Evolutionary conservation across 805 yeast genomes (phyloP), one percentile per base, ranked within the genome.

Genomic region (Kregervanrija delftensis): DNA sequence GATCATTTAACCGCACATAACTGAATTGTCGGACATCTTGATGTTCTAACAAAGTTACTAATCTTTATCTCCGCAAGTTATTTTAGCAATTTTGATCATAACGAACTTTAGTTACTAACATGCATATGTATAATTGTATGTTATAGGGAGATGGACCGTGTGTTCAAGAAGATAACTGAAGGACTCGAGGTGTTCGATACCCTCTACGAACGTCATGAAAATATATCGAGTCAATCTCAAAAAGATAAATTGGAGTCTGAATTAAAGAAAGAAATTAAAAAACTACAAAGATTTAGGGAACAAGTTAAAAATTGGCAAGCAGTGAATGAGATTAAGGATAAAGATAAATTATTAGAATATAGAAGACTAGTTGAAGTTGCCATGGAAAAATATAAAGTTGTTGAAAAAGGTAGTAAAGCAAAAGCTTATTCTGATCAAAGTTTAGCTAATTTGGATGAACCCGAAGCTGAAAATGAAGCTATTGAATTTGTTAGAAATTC

Each of bases 401-500:
- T 77, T 52, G 83, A 77, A 56, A 77, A 76, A 54, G 71, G 72
- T 36, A 68, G 74, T 45, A 77, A 77, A 56, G 73, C 77, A 47
- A 77, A 77, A 55, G 81, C 77, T 44, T 77, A 73, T 48, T 73
- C 79, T 32, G 78, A 77, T 55, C 80, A 76, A 60, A 77, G 80
- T 5, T 64, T 77, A 51, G 70, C 75, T 63, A 68, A 65, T 31
- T 59, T 71, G 50, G 69, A 64, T 39, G 64, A 59, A 34, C 91
- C 95, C 3, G 83, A 79, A 47, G 90, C 86, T 56, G 78, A 80
- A 56, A 78, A 75, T 47, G 95, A 86, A 45, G 83, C 88, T 11
- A 70, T 75, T 37, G 75, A 77, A 35, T 91, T 89, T 61, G 67
- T 90, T 14, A 77, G 79, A 48, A 77, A 73, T 22, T 74, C 82